Conservation (phyloP, 495 filamentous ascomycete species). For the Cryomyces antarcticus region DNA sequence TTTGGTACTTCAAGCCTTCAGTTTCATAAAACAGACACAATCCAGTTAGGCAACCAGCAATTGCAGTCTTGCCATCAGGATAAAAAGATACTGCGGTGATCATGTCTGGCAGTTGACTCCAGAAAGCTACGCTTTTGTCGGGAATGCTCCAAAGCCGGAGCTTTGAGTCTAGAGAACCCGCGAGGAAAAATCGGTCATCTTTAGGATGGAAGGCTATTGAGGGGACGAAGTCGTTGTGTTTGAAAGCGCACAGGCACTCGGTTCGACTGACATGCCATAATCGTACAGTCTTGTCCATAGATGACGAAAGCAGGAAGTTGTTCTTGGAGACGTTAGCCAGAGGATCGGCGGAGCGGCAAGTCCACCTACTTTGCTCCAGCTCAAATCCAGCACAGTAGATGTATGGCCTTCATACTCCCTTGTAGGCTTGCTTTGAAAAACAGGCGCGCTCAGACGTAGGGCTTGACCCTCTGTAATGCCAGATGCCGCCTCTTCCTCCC, state of each 20-base stretch:
- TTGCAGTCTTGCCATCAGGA: conserved; percentile 74
- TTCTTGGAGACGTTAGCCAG: conserved; percentile 30
- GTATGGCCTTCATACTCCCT: conserved; percentile 72
- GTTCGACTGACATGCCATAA: conserved; percentile 76
- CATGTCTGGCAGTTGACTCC: conserved; percentile 62
- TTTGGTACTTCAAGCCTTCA: conserved; percentile 65
- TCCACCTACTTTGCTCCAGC: conserved; percentile 71
- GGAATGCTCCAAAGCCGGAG: conserved; percentile 92
- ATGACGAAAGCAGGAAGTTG: conserved; percentile 88
- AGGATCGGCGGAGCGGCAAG: background rate
- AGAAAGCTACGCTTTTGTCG: conserved; percentile 83
- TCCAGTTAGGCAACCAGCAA: conserved; percentile 75
- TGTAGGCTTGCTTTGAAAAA: conserved; percentile 63
- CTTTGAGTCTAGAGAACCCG: conserved; percentile 83
- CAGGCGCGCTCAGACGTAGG: conserved; percentile 58
- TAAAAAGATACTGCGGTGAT: conserved; percentile 89
- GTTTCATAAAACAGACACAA: conserved; percentile 88
- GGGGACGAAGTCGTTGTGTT: conserved; percentile 91
- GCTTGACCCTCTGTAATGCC: conserved; percentile 19
- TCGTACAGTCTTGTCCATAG: conserved; percentile 94
- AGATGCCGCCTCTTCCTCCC: conserved; percentile 41
- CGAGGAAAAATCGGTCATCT: conserved; percentile 93
- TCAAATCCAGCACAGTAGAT: conserved; percentile 73
- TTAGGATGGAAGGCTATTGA: conserved; percentile 85
- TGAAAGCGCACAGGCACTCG: conserved; percentile 88